Base-by-base conservation (phyloP, 2,329 filamentous ascomycete genomes). In the Herpomyces periplanetae region DNA sequence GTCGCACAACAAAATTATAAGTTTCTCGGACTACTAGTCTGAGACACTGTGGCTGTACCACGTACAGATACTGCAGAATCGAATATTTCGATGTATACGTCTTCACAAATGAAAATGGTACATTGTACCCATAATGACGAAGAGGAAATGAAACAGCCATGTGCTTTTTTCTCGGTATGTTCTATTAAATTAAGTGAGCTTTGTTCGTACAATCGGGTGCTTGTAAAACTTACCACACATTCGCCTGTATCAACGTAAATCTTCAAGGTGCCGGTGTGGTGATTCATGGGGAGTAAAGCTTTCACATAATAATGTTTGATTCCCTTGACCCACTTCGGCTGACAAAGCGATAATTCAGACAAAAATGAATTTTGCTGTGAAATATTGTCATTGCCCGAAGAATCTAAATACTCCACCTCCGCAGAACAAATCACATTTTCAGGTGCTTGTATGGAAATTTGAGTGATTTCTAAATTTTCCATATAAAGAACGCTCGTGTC, bases 31-130 rank as follows among this genome's bases (percentile, higher is more conserved):
- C 47, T 2, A 69, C 73, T 11, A 96, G 46, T 11, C 60, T 56
- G 27, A 62, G 52, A 35, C 80, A 96, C 37, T 96, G 84, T 1
- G 84, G 80, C 34, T 91, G 80, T 17, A 73, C 66, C 26, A 96
- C 66, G 37, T 96, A 96, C 23, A 96, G 59, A 34, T 96, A 80
- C 37, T 96, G 73, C 16, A 75, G 57, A 33, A 87, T 71, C n/a
- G 80, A 80, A 36, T 96, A 80, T 5, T 80, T 80, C 2, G 80
- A 96, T 4, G 84, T 84, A 35, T 96, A 80, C 3, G 80, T 57
- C 15, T 62, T 63, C 17, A 88, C 50, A 37, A 91, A 96, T 23
- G 87, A 69, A 37, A 87, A 96, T 0, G 66, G 55, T 3, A 80
- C 80, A 33, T 96, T 96, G 29, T 75, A 64, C 23, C 80, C 80